Conservation (phyloP, 1,284 basidiomycete genomes). For the Ustilago nuda region DNA sequence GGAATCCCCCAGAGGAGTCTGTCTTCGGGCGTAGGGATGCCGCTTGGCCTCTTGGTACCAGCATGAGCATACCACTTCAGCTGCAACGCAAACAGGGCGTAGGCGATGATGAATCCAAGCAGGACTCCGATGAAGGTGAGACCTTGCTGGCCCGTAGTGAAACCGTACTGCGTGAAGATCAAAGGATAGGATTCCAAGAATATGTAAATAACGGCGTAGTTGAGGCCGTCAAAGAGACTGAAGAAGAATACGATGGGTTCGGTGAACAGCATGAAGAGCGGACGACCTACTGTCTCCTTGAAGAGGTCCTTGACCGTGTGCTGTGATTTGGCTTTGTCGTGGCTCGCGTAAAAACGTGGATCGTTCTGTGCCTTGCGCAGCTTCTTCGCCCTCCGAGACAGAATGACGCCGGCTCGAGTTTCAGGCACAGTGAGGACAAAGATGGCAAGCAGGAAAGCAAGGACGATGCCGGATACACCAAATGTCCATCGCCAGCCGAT, state of each 20-base stretch:
- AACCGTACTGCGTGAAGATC: slow-evolving; percentile 65
- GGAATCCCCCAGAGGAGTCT: slow-evolving; percentile 49
- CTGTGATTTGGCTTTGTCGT: slow-evolving; percentile 67
- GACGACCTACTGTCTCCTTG: slow-evolving; percentile 59
- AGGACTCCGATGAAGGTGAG: slow-evolving; percentile 56
- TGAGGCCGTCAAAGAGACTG: slow-evolving; percentile 61
- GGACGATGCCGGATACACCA: slow-evolving; percentile 53
- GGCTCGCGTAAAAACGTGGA: slow-evolving; percentile 64
- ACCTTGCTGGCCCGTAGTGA: slow-evolving; percentile 43
- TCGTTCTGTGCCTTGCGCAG: slow-evolving; percentile 64
- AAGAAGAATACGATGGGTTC: slow-evolving; percentile 67
- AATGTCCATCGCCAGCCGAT: slow-evolving; percentile 61
- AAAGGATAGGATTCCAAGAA: slow-evolving; percentile 69
- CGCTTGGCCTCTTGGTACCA: slow-evolving; percentile 25
- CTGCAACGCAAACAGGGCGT: slow-evolving; percentile 44
- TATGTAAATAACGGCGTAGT: slow-evolving; percentile 68
- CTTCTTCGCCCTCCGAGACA: slow-evolving; percentile 66
- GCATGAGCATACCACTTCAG: slow-evolving; percentile 35
- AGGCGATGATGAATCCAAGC: slow-evolving; percentile 51
- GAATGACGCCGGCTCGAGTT: slow-evolving; percentile 62
- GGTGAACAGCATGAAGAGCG: slow-evolving; percentile 63
- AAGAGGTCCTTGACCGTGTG: slow-evolving; percentile 44
- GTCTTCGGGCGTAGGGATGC: slow-evolving; percentile 45
- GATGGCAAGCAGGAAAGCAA: slow-evolving; percentile 36
- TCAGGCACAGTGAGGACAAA: slow-evolving; percentile 55